Evolutionary conservation across 305 asterid genomes (phyloP).

Genomic region (Lippia alba): DNA sequence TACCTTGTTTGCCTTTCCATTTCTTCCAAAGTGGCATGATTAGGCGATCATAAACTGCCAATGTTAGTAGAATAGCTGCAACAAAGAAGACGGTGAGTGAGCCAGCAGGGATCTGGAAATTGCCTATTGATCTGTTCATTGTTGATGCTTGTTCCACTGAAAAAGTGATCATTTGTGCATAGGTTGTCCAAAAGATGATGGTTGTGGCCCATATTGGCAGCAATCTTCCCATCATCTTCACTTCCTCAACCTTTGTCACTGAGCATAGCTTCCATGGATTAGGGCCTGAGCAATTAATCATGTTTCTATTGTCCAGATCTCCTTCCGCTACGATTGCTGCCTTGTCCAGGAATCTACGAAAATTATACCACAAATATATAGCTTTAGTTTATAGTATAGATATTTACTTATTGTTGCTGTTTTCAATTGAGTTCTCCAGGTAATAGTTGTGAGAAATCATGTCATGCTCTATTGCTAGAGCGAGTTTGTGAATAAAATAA

Average conservation of each 20-base stretch:
- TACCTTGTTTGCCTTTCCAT: constrained; percentile 75
- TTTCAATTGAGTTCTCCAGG: too few relatives aligned
- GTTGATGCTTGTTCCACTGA: constrained; percentile 89
- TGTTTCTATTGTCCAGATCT: constrained; percentile 42
- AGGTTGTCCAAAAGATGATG: constrained; percentile 87
- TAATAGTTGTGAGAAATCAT: too few relatives aligned
- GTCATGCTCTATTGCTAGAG: too few relatives aligned
- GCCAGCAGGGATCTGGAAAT: constrained; percentile 79
- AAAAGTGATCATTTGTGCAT: constrained; percentile 91
- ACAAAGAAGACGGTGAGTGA: constrained; percentile 88
- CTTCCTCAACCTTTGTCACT: constrained; percentile 84
- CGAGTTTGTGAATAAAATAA: too few relatives aligned
- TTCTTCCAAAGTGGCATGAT: constrained; percentile 80
- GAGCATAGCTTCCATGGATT: constrained; percentile 83
- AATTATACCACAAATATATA: neutral
- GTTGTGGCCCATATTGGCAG: constrained; percentile 94
- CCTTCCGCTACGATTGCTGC: constrained; percentile 74
- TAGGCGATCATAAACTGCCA: constrained; percentile 68
- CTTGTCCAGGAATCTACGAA: constrained; percentile 70
- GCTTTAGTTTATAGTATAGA: neutral
- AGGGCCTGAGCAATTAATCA: constrained; percentile 31
- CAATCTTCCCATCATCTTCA: constrained; percentile 78
- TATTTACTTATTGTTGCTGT: neutral
- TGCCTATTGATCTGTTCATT: constrained; percentile 68
- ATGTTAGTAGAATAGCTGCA: constrained; percentile 66